These are phyloP conservation scores for Penicillium concentricum DNA, from an alignment of 2,329 filamentous ascomycete genomes.

Conservation along the genomic window DNA sequence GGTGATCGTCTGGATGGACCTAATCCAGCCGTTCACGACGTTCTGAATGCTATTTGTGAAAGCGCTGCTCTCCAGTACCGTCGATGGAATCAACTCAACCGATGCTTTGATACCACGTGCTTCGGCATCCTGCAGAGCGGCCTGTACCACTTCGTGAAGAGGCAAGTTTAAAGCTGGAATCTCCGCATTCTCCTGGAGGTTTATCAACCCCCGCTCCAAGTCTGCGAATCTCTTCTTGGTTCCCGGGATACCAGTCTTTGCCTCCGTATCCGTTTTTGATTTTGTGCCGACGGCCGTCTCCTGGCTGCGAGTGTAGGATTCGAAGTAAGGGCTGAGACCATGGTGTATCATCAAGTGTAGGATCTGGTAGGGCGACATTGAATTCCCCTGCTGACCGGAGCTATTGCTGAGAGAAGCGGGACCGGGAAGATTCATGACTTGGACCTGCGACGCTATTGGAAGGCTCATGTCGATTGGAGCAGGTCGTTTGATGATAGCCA, in stretches of 20 bases:
- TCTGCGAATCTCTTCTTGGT: constrained; percentile 97
- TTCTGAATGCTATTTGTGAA: constrained; percentile 93
- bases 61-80: constrained; percentile 79
- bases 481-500: constrained; percentile 86
- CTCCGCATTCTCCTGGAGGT: constrained; percentile 96
- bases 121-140: constrained; percentile 75
- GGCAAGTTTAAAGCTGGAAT: constrained; percentile 88
- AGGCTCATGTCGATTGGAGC: constrained; percentile 80
- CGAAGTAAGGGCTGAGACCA: constrained; percentile 91
- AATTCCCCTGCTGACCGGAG: constrained; percentile 67
- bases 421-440: constrained; percentile 88
- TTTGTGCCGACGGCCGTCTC: constrained; percentile 65
- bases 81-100: constrained; percentile 72
- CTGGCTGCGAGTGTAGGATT: constrained; percentile 86
- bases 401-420: constrained; percentile 67
- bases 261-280: constrained; percentile 78
- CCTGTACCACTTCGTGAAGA: constrained; percentile 85
- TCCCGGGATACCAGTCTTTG: constrained; percentile 92
- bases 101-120: constrained; percentile 66
- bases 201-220: constrained; percentile 81
- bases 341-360: constrained; percentile 89
- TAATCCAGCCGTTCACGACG: constrained; percentile 97
- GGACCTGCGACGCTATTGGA: constrained; percentile 83
- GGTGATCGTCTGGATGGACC: constrained; percentile 94
- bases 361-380: constrained; percentile 83